These are phyloP conservation scores for Magnusiomyces tetraspermus DNA, from an alignment of 1,139 yeast species.

Conservation along the genomic window DNA sequence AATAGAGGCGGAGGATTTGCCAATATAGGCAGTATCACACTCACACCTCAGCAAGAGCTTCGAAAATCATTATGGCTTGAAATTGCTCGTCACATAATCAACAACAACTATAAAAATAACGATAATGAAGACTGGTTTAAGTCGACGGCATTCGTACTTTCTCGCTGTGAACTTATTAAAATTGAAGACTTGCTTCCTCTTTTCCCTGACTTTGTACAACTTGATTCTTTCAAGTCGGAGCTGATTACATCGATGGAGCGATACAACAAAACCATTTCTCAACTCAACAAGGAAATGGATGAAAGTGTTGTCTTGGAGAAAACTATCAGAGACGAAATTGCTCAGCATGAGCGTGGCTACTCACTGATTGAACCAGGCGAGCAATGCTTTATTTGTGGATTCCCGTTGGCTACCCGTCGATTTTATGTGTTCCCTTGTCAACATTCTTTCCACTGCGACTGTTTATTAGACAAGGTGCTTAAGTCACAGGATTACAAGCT, in stretches of 20 bases:
- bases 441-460: slow-evolving; percentile 85
- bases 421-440: slow-evolving; percentile 83
- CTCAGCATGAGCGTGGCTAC: slow-evolving; percentile 41
- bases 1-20: not conserved
- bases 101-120: slow-evolving; percentile 6
- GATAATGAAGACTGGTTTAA: slow-evolving; percentile 18
- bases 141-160: slow-evolving; percentile 37
- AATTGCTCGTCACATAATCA: slow-evolving; percentile 53
- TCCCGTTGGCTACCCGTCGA: slow-evolving; percentile 59
- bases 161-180: slow-evolving; percentile 48
- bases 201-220: slow-evolving; percentile 72
- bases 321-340: slow-evolving; percentile 52
- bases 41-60: slow-evolving; percentile 29
- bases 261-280: slow-evolving; percentile 55
- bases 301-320: slow-evolving; percentile 58
- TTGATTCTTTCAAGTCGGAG: slow-evolving; percentile 77
- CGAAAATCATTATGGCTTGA: slow-evolving; percentile 69
- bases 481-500: slow-evolving; percentile 60
- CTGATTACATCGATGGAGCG: slow-evolving; percentile 67
- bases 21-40: not conserved
- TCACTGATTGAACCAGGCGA: slow-evolving; percentile 73
- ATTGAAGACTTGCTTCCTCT: slow-evolving; percentile 78
- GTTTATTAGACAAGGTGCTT: slow-evolving; percentile 54
- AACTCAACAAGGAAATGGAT: slow-evolving; percentile 65
- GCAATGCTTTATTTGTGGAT: slow-evolving; percentile 63